These are phyloP conservation scores for Coleophoma cylindrospora DNA, from an alignment of 2,329 filamentous ascomycete genomes.

Conservation along the genomic window DNA sequence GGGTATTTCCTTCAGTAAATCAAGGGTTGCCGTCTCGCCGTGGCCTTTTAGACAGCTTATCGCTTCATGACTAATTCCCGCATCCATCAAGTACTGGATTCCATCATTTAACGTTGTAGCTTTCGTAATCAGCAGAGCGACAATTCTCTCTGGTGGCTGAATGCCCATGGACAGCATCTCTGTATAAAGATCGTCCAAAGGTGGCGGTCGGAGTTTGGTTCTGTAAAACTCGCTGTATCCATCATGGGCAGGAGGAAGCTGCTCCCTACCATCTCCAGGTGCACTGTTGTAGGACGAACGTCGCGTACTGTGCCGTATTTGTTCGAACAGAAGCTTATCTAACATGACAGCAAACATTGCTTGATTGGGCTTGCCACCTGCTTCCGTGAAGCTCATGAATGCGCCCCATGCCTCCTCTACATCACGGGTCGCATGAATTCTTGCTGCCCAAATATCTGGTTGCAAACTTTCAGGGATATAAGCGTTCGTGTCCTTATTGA, in stretches of 20 bases:
- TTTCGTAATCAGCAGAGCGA: slow-evolving; percentile 51
- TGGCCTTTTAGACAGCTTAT: slow-evolving; percentile 11
- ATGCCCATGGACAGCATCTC: slow-evolving; percentile 49
- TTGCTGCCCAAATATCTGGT: slow-evolving; percentile 43
- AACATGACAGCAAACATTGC: slow-evolving; percentile 57
- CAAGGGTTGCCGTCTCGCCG: not conserved
- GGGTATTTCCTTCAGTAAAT: slow-evolving; percentile 19
- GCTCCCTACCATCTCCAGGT: slow-evolving; percentile 57
- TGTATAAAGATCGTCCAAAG: slow-evolving; percentile 50
- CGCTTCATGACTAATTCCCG: slow-evolving; percentile 18
- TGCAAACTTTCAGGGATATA: not conserved
- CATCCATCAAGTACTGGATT: slow-evolving; percentile 44
- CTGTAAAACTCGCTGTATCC: slow-evolving; percentile 63
- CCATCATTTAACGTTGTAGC: slow-evolving; percentile 43
- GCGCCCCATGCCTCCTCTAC: slow-evolving; percentile 54
- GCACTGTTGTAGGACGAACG: slow-evolving; percentile 24
- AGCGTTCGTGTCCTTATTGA: not conserved
- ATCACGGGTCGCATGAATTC: slow-evolving; percentile 54
- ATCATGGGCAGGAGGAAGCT: slow-evolving; percentile 46
- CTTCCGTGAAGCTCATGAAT: slow-evolving; percentile 27
- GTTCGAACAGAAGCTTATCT: slow-evolving; percentile 42
- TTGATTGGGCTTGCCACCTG: slow-evolving; percentile 29
- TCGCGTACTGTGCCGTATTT: slow-evolving; percentile 18
- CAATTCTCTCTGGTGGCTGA: slow-evolving; percentile 40
- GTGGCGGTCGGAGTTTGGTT: slow-evolving; percentile 56